These are phyloP conservation scores for Acanthamoeba comandoni DNA, from an alignment of 208 protist genomes.

Conservation along the genomic window DNA sequence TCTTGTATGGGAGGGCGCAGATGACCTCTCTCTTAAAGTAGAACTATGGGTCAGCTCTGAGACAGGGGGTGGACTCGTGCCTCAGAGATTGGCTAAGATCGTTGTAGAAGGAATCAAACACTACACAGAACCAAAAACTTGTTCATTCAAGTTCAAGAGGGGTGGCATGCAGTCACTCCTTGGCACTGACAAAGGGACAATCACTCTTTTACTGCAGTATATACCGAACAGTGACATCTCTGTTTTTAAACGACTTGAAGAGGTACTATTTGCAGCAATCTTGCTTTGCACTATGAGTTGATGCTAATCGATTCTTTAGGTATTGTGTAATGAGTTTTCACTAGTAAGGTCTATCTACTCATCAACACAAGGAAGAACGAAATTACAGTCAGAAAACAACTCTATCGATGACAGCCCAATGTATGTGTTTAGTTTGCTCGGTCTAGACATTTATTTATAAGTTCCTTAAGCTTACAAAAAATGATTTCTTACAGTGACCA, in stretches of 20 bases:
- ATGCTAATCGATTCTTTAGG: background rate
- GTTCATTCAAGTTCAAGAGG: constrained; percentile 67
- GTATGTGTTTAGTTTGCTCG: background rate
- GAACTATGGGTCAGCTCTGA: constrained; percentile 3
- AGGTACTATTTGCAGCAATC: background rate
- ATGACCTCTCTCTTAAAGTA: constrained; percentile 18
- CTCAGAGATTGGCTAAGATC: background rate
- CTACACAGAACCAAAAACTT: constrained; percentile 2
- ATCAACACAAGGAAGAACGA: constrained; percentile 15
- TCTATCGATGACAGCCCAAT: constrained; percentile 12
- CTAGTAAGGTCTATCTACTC: constrained; percentile 59
- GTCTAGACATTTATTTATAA: too few relatives aligned
- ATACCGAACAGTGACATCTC: constrained; percentile 70
- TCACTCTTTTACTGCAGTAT: constrained; percentile 55
- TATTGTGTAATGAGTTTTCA: constrained; percentile 54
- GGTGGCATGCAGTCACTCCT: constrained; percentile 20
- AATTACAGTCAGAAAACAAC: constrained; percentile 34
- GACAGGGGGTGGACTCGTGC: background rate
- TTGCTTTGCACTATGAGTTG: background rate
- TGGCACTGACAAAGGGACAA: constrained; percentile 26
- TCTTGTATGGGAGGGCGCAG: constrained; percentile 18
- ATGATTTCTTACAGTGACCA: too few relatives aligned
- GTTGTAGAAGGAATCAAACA: constrained; percentile 25
- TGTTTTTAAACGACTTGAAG: constrained; percentile 62
- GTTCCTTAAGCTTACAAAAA: too few relatives aligned